Base-by-base conservation (phyloP, 768 basidiomycete species). In the Boletus reticulatus region DNA sequence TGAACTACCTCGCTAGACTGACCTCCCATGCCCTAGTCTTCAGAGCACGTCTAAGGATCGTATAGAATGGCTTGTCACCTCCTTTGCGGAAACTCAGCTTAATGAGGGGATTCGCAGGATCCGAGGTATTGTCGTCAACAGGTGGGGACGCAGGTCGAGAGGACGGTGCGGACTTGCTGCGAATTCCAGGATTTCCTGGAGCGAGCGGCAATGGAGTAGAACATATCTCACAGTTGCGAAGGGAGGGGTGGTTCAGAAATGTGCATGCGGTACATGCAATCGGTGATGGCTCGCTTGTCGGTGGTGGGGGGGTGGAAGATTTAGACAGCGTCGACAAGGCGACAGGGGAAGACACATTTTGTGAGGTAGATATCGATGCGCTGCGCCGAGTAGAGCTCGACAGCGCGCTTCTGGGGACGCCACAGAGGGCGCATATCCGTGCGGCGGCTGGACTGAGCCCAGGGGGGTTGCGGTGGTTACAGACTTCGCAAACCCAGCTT, bases 21-120 rank as follows among this genome's bases (percentile, higher is more conserved):
- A 82, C 84, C 77, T 89, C 85, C 94, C 94, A 96, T 36, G 80
- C 81, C 67, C 86, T 92, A 6, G 80, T 76, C 58, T 83, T 79
- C 47, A 96, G 66, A 43, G 84, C 82, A 19, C 82, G 78, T 70
- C 88, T 92, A 37, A 98, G 76, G 12, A 82, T 79, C 17, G 82
- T 76, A 70, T 99, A 98, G 61, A 93, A 89, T 1, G 80, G 62
- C 70, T 89, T 89, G 67, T 90, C 94, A 0, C 95, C 95, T 4
- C 95, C 94, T 67, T 85, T 91, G 42, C 96, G 80, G 70, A 99
- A 98, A 71, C 92, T 94, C 52, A 99, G 68, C 61, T 90, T 88
- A 46, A 97, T 81, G 54, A 87, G 76, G 31, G 76, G 65, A n/a
- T 75, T 67, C 7, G 64, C 63, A 11, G 73, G 67, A 37, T 70